Evolutionary conservation across 2,329 filamentous ascomycete species (phyloP), one percentile per base, ranked within the genome.

Genomic region (Aciculosporium take): DNA sequence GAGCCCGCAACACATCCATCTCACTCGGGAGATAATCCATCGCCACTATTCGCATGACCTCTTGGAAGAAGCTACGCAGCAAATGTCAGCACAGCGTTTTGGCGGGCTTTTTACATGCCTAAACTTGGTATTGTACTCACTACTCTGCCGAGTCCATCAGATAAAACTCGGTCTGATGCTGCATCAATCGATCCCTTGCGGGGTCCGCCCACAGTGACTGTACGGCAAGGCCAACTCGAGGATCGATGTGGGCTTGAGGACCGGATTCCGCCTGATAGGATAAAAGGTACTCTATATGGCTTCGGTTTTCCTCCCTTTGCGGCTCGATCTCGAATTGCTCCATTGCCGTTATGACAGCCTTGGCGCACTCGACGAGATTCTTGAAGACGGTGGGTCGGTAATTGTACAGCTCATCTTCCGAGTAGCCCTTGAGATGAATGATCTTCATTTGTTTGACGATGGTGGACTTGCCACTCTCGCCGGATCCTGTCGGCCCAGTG

Each of bases 401-500:
- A 59, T 94, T 81, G 55, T 83, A 83, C 38, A 96, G 72, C 63
- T 98, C 91, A 54, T 96, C 89, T 51, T 86, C 79, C 9, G 85
- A 88, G 64, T 98, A 98, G 46, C 91, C 91, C 65, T 95, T 94
- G 55, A 96, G 82, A 58, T 98, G 91, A 57, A 98, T 96, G 54
- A 98, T 98, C 67, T 96, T 98, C 91, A 98, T 98, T 71, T 98
- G 91, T 65, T 98, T 98, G 52, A 98, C 91, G 55, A 98, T 96
- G 8, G 91, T 98, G 44, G 91, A 96, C 66, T 98, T 98, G 52
- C 91, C 91, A 64, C 89, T 96, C 68, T 98, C 91, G 50, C 91
- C 91, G 50, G 91, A 96, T 50, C 91, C 91, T 95, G 60, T 50
- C 25, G 42, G 27, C 21, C 27, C 9, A 31, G n/a, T 17, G 46